Base-by-base conservation (phyloP, 1,139 yeast genomes). In the Geotrichum phurueaensis region DNA sequence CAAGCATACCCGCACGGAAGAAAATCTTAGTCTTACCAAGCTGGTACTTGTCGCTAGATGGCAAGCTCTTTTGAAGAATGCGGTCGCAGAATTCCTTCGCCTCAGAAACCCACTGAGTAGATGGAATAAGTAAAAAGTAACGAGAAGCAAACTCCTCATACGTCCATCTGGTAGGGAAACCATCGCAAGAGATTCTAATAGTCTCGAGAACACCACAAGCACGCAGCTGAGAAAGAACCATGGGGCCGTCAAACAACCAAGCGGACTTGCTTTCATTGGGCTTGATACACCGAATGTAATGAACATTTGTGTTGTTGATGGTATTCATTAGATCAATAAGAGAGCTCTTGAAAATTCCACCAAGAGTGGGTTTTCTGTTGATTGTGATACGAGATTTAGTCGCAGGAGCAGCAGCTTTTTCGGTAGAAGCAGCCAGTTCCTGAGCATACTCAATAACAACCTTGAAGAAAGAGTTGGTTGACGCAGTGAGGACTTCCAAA, bases 121-220 rank as follows among this genome's bases (percentile, higher is more conserved):
- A 86, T 53, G 85, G 84, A 54, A 89, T 84, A 64, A 94, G 81
- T 69, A 92, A 84, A 71, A 89, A 95, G 73, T 91, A 94, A 69
- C 97, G 84, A 65, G 86, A 84, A 51, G 94, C 96, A 78, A 94
- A 94, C 71, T 94, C 99, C 60, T 87, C 92, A 72, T 90, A 94
- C 0, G 96, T 83, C 95, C 97, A 91, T 71, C 98, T 82, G 0
- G 97, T 87, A 39, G 99, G 99, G 81, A 91, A 94, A 48, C 99
- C 99, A 57, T 97, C 98, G 76, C 97, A 92, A 10, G 98, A 92
- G 59, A 94, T 94, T 69, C 96, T 81, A 71, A 94, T 94, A 1
- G 99, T 94, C 75, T 95, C 99, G 68, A 94, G 80, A 57, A 94
- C 99, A 85, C 99, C 99, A 80, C 99, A 94, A 18, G 99, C 99